Evolutionary conservation across 2,329 filamentous ascomycete species (phyloP).

Genomic region (Monosporascus sp.): DNA sequence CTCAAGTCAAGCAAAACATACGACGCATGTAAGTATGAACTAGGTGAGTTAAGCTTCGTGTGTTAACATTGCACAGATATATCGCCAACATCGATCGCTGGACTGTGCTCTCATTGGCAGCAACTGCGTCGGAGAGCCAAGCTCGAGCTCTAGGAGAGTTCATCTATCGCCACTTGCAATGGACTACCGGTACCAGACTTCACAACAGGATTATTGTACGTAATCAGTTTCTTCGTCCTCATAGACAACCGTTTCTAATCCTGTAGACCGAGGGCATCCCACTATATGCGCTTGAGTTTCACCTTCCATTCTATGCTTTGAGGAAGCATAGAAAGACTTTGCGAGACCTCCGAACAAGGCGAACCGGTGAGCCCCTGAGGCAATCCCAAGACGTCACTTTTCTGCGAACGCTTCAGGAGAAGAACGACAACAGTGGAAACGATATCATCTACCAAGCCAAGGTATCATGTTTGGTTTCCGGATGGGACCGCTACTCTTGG

Average conservation of each 20-base stretch:
- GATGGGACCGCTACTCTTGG: slow-evolving; percentile 3
- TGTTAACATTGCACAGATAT: slow-evolving; percentile 4
- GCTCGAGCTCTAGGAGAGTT: slow-evolving; percentile 4
- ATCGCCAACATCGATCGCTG: slow-evolving; percentile 4
- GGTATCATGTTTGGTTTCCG: slow-evolving; percentile 4
- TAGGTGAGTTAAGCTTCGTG: neutral
- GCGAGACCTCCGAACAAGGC: neutral
- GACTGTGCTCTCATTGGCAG: slow-evolving; percentile 5
- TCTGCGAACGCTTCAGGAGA: slow-evolving; percentile 1
- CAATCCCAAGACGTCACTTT: slow-evolving; percentile 5
- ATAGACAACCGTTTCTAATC: neutral
- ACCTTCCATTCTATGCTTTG: slow-evolving; percentile 4
- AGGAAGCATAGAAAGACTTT: slow-evolving; percentile 2
- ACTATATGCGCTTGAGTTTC: slow-evolving; percentile 4
- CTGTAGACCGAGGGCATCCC: neutral
- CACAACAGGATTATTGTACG: slow-evolving; percentile 3
- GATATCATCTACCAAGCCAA: slow-evolving; percentile 7
- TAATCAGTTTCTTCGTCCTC: neutral
- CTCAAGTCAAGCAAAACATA: neutral
- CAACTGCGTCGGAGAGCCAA: slow-evolving; percentile 1
- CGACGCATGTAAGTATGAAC: neutral
- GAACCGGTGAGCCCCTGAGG: slow-evolving; percentile 1
- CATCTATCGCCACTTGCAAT: slow-evolving; percentile 5
- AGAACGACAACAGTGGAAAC: slow-evolving; percentile 4
- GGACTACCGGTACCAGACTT: slow-evolving; percentile 1